Evolutionary conservation across 2,329 filamentous ascomycete genomes (phyloP), one percentile per base, ranked within the genome.

Genomic region (Penicillium palitans): DNA sequence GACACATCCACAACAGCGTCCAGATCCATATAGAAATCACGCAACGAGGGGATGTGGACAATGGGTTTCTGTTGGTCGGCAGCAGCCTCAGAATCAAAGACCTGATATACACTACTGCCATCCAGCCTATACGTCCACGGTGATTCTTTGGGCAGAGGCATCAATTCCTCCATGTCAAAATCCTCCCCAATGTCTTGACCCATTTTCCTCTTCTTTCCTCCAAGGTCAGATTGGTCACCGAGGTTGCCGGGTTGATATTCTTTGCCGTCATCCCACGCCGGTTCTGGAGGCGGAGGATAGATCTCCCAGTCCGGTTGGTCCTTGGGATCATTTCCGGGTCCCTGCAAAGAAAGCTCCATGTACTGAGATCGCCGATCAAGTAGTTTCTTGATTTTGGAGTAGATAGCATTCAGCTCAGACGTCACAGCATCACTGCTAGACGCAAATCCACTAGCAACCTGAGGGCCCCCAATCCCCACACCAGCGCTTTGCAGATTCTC

Each of bases 11-110:
- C 81, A 58, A 98, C 88, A 24, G 87, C 83, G 71, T 99, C 95
- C 27, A 99, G 80, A 71, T 97, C 93, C 81, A 96, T 90, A 74
- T 98, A 99, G 70, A 93, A 99, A 69, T 99, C 93, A 68, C 93
- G 87, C 68, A 98, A 86, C 6, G 91, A 96, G 0, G 95, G 95
- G n/a, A 98, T 90, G 46, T 87, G 82, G 50, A 96, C 84, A 17
- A 92, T 85, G 0, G 93, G 92, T 19, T 83, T 81, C 61, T 87
- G 83, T 19, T 84, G 79, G 52, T 87, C 81, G 37, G 82, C 80
- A 2, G 86, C 84, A 57, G 84, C 81, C 5, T 84, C 78, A 47
- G 84, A 88, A 66, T 93, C 88, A 70, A 91, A 97, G 1, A 99
- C 91, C 72, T 99, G 95, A 72, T 91, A 99, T 5, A 99, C 91